These are phyloP conservation scores for Coprinopsis cinerea DNA, from an alignment of 768 basidiomycete species.

Conservation along the genomic window DNA sequence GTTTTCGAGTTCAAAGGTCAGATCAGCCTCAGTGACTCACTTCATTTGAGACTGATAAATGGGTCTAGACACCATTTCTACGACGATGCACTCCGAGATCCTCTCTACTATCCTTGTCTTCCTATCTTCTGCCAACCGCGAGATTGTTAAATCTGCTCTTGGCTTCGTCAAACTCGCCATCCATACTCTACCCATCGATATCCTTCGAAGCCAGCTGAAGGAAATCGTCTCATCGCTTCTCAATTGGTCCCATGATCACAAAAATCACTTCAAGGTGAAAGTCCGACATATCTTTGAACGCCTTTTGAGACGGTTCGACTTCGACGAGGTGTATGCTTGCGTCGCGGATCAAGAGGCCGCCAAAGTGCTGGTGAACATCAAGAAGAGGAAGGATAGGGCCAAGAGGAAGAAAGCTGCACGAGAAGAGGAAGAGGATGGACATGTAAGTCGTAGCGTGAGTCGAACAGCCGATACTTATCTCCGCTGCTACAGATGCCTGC, in stretches of 20 bases:
- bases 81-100: conserved; percentile 75
- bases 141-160: conserved; percentile 94
- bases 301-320: conserved; percentile 86
- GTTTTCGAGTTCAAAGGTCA: conserved; percentile 94
- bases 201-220: conserved; percentile 73
- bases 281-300: conserved; percentile 97
- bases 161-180: conserved; percentile 93
- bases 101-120: conserved; percentile 85
- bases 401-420: conserved; percentile 77
- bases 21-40: conserved; percentile 12
- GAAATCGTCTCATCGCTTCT: conserved; percentile 80
- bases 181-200: conserved; percentile 69
- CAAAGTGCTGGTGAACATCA: conserved; percentile 90
- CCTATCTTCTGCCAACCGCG: conserved; percentile 89
- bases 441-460: conserved; percentile 23
- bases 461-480: too few relatives aligned
- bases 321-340: conserved; percentile 73
- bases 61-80: conserved; percentile 55
- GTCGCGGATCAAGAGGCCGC: conserved; percentile 73
- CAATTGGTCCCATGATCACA: conserved; percentile 94
- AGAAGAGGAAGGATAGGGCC: conserved; percentile 89
- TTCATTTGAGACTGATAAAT: background rate
- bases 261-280: conserved; percentile 97
- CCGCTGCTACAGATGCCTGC: too few relatives aligned
- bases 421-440: conserved; percentile 49